phyloP scores from a whole-genome alignment of 208 protist species.

The Crithidia sp. region DNA sequence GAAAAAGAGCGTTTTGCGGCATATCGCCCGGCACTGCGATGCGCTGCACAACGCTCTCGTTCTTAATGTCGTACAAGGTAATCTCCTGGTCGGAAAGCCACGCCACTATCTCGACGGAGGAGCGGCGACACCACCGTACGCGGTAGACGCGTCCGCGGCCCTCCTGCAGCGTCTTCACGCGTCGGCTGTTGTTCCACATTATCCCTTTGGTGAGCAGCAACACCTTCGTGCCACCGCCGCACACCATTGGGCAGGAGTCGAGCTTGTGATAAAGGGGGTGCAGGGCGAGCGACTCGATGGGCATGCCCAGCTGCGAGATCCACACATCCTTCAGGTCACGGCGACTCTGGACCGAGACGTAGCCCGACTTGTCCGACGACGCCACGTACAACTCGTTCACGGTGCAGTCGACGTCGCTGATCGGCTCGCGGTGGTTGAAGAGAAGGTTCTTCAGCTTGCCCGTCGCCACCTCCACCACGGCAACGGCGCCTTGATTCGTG shows the following conservation, averaged over 20 bases:
- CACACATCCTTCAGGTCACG: constrained; percentile 43
- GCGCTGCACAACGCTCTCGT: constrained; percentile 33
- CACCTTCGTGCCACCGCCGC: constrained; percentile 48
- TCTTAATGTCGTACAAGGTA: constrained; percentile 57
- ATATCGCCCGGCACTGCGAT: constrained; percentile 19
- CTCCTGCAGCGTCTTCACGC: constrained; percentile 53
- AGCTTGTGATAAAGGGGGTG: constrained; percentile 56
- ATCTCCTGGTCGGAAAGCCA: constrained; percentile 69
- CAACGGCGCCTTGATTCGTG: constrained; percentile 76
- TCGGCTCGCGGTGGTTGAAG: constrained; percentile 47
- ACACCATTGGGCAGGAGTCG: constrained; percentile 58
- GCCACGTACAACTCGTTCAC: constrained; percentile 51
- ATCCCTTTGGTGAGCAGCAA: constrained; percentile 51
- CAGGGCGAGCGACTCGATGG: constrained; percentile 57
- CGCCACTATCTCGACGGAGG: constrained; percentile 50
- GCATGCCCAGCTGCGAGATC: constrained; percentile 46
- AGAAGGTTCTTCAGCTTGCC: constrained; percentile 32
- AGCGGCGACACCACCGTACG: constrained; percentile 61
- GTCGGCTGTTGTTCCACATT: constrained; percentile 52
- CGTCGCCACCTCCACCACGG: constrained; percentile 40
- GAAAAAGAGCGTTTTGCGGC: constrained; percentile 49
- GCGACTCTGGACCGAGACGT: constrained; percentile 48
- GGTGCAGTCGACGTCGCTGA: constrained; percentile 70
- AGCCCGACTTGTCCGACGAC: constrained; percentile 59
- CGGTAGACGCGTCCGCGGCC: constrained; percentile 50